Percentiles rank a stretch among this genome's conserved stretches.
Evolutionary conservation across 805 yeast species (phyloP).

Genomic region (Wickerhamomyces xylosicus): DNA sequence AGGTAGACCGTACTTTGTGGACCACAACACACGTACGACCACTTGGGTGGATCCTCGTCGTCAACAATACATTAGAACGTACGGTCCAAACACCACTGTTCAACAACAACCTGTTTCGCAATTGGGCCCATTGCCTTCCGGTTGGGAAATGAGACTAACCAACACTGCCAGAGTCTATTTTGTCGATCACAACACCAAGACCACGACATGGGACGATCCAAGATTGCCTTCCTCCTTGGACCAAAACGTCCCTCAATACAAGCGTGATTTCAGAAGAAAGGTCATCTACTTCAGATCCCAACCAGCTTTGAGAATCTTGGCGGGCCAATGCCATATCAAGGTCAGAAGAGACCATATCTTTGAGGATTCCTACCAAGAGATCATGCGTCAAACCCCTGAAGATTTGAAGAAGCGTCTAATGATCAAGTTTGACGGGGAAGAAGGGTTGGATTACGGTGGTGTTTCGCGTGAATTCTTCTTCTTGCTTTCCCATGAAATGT

Average conservation of each 20-base stretch:
- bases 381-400: conserved; percentile 98
- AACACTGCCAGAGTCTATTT: conserved; percentile 97
- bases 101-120: conserved; percentile 98
- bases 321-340: conserved; percentile 98
- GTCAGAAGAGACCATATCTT: conserved; percentile 94
- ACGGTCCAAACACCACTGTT: conserved; percentile 81
- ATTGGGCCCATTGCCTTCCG: conserved; percentile 94
- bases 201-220: conserved; percentile 99
- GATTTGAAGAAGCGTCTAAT: conserved; percentile 94
- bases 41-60: conserved; percentile 99
- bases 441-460: conserved; percentile 99
- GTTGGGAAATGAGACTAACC: conserved; percentile 99
- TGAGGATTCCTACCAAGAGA: conserved; percentile 96
- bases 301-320: conserved; percentile 92
- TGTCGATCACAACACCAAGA: conserved; percentile 97
- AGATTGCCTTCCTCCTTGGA: conserved; percentile 94
- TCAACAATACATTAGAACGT: conserved; percentile 94
- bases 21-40: conserved; percentile 98
- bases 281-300: conserved; percentile 96
- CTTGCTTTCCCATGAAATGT: conserved; percentile 94
- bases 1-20: conserved; percentile 97
- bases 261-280: conserved; percentile 97
- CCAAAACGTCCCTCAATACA: conserved; percentile 97
- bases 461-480: conserved; percentile 97
- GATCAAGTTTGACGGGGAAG: conserved; percentile 99